A percentile compares a stretch with the other conserved stretches of the same genome.
Evolutionary conservation across 2,329 filamentous ascomycete genomes (phyloP).

Genomic region (Rachicladosporium sp.): DNA sequence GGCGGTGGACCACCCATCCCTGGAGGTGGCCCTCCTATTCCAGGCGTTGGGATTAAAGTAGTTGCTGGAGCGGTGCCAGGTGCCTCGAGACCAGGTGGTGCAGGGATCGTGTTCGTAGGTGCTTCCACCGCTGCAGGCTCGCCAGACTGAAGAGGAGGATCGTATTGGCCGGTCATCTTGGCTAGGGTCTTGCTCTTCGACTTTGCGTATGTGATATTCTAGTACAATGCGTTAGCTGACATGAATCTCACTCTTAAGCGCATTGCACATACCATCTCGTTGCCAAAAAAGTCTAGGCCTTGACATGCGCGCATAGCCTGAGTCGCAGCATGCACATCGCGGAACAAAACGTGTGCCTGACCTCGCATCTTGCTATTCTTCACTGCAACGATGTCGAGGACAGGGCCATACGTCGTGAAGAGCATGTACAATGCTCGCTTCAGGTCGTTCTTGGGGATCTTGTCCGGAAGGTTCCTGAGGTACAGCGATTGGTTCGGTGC

Average conservation of each 20-base stretch:
- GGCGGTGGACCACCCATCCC: too few relatives aligned
- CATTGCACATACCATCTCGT: conserved; percentile 56
- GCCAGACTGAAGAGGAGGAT: conserved; percentile 25
- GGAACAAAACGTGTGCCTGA: conserved; percentile 85
- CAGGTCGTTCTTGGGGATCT: conserved; percentile 79
- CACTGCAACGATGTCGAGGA: conserved; percentile 81
- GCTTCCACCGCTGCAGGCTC: conserved; percentile 14
- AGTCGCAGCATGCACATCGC: conserved; percentile 80
- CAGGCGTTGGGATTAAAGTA: too few relatives aligned
- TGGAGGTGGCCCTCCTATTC: too few relatives aligned
- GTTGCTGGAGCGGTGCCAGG: conserved; percentile 1
- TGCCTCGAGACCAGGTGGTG: conserved; percentile 3
- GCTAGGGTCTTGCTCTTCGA: conserved; percentile 77
- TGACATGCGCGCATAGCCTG: conserved; percentile 86
- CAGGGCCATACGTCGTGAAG: conserved; percentile 84
- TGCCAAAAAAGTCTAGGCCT: conserved; percentile 74
- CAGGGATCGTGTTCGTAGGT: conserved; percentile 6
- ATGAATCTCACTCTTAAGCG: not conserved
- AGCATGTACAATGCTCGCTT: conserved; percentile 81
- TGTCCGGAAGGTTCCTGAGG: conserved; percentile 76
- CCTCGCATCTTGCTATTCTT: conserved; percentile 89
- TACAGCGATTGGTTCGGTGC: conserved; percentile 53
- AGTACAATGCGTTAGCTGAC: conserved; percentile 4
- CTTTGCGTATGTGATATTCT: conserved; percentile 89
- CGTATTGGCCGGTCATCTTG: conserved; percentile 85